These are phyloP conservation scores for Postia placenta DNA, from an alignment of 768 basidiomycete genomes.

Conservation along the genomic window DNA sequence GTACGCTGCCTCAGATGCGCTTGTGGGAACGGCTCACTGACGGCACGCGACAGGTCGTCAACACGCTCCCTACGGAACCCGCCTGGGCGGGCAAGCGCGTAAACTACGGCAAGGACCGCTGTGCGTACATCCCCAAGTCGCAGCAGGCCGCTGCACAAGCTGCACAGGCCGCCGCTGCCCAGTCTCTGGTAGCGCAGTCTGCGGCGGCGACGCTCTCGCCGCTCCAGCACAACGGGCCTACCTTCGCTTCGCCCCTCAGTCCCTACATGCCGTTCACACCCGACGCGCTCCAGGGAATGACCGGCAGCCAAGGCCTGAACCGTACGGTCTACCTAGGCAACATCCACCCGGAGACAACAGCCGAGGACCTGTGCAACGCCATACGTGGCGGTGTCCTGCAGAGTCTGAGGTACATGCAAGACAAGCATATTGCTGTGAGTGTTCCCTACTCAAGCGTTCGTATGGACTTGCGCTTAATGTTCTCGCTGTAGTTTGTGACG, in stretches of 20 bases:
- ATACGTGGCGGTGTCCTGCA: conserved; percentile 96
- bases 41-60: conserved; percentile 63
- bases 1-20: conserved; percentile 38
- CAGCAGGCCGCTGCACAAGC: conserved; percentile 86
- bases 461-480: background rate
- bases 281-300: conserved; percentile 46
- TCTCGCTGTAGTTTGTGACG: conserved; percentile 70
- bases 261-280: conserved; percentile 34
- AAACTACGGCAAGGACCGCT: conserved; percentile 98
- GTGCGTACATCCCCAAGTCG: conserved; percentile 95
- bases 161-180: conserved; percentile 82
- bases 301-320: conserved; percentile 60
- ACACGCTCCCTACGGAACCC: conserved; percentile 85
- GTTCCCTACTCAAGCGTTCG: conserved; percentile 6
- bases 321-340: conserved; percentile 94
- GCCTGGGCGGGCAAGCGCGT: conserved; percentile 95
- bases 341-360: conserved; percentile 91
- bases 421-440: conserved; percentile 93
- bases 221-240: conserved; percentile 20
- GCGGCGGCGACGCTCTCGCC: conserved; percentile 32
- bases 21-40: background rate
- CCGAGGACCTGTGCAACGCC: conserved; percentile 94
- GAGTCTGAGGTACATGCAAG: conserved; percentile 91
- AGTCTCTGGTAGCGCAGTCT: conserved; percentile 54
- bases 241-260: conserved; percentile 22